Base-by-base conservation (phyloP, 345 rosid species). In the Eucalyptus virginea region DNA sequence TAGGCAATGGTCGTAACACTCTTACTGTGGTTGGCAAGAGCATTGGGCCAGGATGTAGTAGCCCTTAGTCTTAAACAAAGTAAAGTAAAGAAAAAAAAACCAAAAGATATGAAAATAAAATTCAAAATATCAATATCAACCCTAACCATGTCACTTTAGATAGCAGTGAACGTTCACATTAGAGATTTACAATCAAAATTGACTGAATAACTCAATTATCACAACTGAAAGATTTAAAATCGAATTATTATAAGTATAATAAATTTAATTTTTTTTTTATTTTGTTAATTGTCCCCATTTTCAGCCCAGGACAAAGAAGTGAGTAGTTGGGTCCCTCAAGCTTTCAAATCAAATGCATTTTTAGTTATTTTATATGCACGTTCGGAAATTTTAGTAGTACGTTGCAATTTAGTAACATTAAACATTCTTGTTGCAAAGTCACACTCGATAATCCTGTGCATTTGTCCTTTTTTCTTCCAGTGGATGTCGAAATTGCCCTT, bases 161-260 rank as follows among this genome's bases (percentile, higher is more conserved):
- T 5, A 19, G 4, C 0, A 1, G 11, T 52, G 5, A 52, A 52
- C 2, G 1, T 52, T 2, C 10, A 52, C 0, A 52, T 52, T 0
- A 19, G 0, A 8, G 11, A 19, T 52, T 52, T 52, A 1, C 21
- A 51, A 0, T 51, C 1, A 51, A 52, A 52, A 52, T 52, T 52
- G 1, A 0, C 0, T 0, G 1, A 52, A 52, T 52, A 2, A 52
- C 1, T 56, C 0, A 56, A 56, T 56, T 56, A 24, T 56, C 28
- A 56, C 30, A 56, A 24, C 1, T 1, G 0, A 56, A 56, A 9
- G 28, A 56, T 56, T 56, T 56, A 23, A 21, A 1, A 23, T 0
- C 1, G 1, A 24, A 24, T 56, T 24, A 56, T 23, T 26, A 56
- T 24, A 56, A 56, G 13, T 24, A 56, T 24, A 56, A 24, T 2